Evolutionary conservation across 176 grass and related monocot genomes (phyloP).

Genomic region (Juncus inflexus): DNA sequence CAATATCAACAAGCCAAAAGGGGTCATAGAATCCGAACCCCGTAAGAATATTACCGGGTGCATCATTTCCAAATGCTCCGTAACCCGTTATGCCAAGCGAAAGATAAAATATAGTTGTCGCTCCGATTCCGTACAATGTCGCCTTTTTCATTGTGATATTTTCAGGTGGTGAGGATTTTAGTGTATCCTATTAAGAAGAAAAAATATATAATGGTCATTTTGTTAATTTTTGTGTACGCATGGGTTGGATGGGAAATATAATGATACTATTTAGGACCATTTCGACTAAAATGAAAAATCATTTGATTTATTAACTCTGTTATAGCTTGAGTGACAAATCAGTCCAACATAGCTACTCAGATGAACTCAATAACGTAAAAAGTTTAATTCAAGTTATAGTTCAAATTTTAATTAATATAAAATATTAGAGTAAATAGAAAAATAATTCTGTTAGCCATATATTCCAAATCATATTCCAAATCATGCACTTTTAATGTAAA

Average conservation of each 20-base stretch:
- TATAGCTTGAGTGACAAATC: no score
- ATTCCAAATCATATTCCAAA: no score
- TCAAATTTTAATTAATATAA: no score
- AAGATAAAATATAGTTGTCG: slow-evolving; percentile 87
- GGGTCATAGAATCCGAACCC: slow-evolving; percentile 91
- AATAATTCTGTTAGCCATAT: no score
- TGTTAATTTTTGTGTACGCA: neutral
- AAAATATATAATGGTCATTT: neutral
- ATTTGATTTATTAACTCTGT: no score
- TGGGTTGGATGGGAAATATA: neutral
- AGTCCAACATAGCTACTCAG: no score
- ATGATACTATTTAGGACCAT: neutral
- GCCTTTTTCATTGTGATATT: slow-evolving; percentile 85
- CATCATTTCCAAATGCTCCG: slow-evolving; percentile 75
- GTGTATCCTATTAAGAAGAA: slow-evolving; percentile 42
- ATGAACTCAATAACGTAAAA: no score
- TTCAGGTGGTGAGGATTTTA: slow-evolving; percentile 63
- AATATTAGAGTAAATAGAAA: no score
- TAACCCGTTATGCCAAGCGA: slow-evolving; percentile 70
- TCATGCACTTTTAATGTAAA: no score
- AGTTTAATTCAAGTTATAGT: no score
- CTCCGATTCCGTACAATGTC: slow-evolving; percentile 42
- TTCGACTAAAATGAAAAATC: neutral
- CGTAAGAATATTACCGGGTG: slow-evolving; percentile 78
- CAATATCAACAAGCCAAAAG: slow-evolving; percentile 93